Base-by-base conservation (phyloP, 2,329 filamentous ascomycete species). In the Biscogniauxia marginata region DNA sequence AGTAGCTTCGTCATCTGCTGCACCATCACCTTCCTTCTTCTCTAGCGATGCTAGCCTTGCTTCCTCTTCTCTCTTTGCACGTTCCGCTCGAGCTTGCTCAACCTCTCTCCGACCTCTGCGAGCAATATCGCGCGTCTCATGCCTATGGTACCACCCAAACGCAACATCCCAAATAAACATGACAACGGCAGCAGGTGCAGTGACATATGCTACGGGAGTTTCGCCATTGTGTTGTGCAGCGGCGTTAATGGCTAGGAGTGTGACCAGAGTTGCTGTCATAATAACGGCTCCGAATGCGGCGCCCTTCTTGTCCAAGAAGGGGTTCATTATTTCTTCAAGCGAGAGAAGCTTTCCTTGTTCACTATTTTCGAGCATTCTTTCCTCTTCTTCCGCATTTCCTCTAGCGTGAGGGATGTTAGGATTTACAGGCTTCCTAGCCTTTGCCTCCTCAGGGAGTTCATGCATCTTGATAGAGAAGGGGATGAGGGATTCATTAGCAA, bases 301-400 rank as follows among this genome's bases (percentile, higher is more conserved):
- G 7, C 87, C 84, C 2, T 76, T 74, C 60, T 84, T 88, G 66
- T 91, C 88, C 0, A 91, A 70, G 56, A 87, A 91, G 0, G 88
- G 88, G 60, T 91, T 89, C 81, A 91, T 83, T 64, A 91, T 89
- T 65, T 91, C 87, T 60, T 88, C 86, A 0, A 91, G 78, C 0
- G 85, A 85, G 0, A 87, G 72, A 0, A 82, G 70, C 59, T 87
- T 81, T 3, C 73, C 77, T 55, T 83, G 71, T 23, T 84, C 80
- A 7, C 78, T 73, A 24, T 78, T 74, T n/a, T 71, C 68, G 7
- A 72, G 67, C 7, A 70, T 63, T 4, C 76, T 73, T 7, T 83
- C 80, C 50, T 81, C 75, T 46, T 83, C 80, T 7, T 82, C 80
- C 0, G 78, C 75, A 2, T 71, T 77, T n/a, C 82, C 81, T 58